Conservation (phyloP, 768 basidiomycete genomes). For the Termitomyces sp. region DNA sequence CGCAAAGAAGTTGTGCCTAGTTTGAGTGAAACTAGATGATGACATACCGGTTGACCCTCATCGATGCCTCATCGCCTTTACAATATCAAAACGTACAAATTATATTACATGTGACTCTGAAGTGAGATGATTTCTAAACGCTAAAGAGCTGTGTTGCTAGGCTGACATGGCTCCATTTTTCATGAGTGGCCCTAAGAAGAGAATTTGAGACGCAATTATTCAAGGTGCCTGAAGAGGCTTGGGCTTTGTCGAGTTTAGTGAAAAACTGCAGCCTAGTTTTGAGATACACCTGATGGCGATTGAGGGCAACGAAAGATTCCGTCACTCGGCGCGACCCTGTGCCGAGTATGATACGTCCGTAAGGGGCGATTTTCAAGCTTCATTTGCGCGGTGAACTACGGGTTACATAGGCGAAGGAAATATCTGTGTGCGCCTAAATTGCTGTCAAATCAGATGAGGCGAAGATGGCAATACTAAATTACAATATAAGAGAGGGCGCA, state of each 20-base stretch:
- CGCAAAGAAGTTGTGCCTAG: not conserved
- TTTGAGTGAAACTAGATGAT: not conserved
- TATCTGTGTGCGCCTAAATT: slow-evolving; percentile 11
- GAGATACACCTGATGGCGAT: slow-evolving; percentile 18
- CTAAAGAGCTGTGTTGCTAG: not conserved
- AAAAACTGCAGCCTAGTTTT: slow-evolving; percentile 7
- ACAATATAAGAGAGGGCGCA: slow-evolving; percentile 13
- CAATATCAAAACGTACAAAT: slow-evolving; percentile 2
- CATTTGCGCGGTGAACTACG: slow-evolving; percentile 12
- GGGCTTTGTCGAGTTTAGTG: slow-evolving; percentile 13
- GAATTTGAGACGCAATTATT: slow-evolving; percentile 4
- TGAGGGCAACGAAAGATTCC: slow-evolving; percentile 25
- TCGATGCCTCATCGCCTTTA: slow-evolving; percentile 3
- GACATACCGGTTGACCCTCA: not conserved
- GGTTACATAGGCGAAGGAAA: slow-evolving; percentile 9
- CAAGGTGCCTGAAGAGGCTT: not conserved
- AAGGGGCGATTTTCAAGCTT: slow-evolving; percentile 16
- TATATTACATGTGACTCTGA: not conserved
- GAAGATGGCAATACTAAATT: slow-evolving; percentile 10
- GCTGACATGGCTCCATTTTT: slow-evolving; percentile 6
- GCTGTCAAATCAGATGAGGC: slow-evolving; percentile 18
- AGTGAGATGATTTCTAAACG: slow-evolving; percentile 4
- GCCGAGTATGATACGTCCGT: slow-evolving; percentile 19
- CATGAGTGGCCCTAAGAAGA: not conserved
- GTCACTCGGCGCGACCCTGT: slow-evolving; percentile 24